Evolutionary conservation across 805 yeast genomes (phyloP), one percentile per base, ranked within the genome.

Genomic region (Saccharomycopsis fermentans): DNA sequence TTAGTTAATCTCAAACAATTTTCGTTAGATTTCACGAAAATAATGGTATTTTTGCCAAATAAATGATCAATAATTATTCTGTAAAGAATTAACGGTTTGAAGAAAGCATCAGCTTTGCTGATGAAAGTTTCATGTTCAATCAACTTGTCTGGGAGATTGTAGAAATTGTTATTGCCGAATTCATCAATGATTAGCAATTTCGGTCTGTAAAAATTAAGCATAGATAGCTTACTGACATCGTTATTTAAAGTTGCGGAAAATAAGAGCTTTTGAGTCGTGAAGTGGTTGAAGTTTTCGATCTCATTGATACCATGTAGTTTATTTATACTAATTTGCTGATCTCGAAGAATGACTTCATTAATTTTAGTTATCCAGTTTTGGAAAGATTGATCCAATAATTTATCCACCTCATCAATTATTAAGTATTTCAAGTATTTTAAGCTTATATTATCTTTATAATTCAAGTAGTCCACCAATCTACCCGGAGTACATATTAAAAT

Each of bases 211-310:
- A 94, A 80, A 55, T 84, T 81, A 59, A 94, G 76, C 52, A 81
- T 79, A 8, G 92, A 79, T 58, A 94, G 73, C 67, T 87, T 89
- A 32, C 94, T 96, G 0, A 97, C 88, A 69, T 91, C 96, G 1
- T 97, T 85, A 3, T 97, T 90, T 56, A 94, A 77, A 0, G 99
- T 94, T 6, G 99, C 99, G 55, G 95, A 85, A 67, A 94, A 90
- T 2, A 94, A 78, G 69, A 92, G 76, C 64, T 91, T 80, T 73
- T 73, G 85, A 67, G 71, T 83, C 70, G 70, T 37, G 59, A 50
- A 60, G 12, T 51, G 50, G 21, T 52, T 34, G 19, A 11, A 43
- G n/a, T 5, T n/a, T 67, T 67, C 40, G 69, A 71, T 14, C 71
- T 66, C 65, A 63, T 36, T 59, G 63, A 58, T 61, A 69, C 64